Evolutionary conservation across 495 filamentous ascomycete genomes (phyloP), one percentile per base, ranked within the genome.

Genomic region (Aspergillus sclerotioniger): DNA sequence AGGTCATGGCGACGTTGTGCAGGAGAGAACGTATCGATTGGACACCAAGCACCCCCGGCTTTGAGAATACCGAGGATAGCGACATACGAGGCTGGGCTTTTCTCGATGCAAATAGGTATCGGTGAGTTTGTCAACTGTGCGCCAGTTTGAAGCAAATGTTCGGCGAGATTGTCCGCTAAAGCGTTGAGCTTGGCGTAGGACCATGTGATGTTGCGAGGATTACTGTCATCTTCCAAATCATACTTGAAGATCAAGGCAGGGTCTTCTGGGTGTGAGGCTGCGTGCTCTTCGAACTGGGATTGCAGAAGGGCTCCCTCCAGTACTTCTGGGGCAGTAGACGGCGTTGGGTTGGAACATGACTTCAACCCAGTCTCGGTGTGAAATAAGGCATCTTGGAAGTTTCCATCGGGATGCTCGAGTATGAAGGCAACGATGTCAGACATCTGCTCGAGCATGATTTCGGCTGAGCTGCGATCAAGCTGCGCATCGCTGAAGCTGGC

Each of bases 51-150:
- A 44, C 61, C 67, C 1, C 70, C 70, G 6, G 86, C 84, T 68
- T 94, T 94, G 47, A 94, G 72, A 44, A 92, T 85, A 6, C 89
- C 91, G 6, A 94, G 75, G 20, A 93, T 90, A 3, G 88, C 83
- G 58, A 91, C 86, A 46, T 87, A 91, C 9, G 90, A 82, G 49
- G 89, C 84, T 1, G 90, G 85, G 59, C 84, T 90, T 68, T 92
- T 92, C 52, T 91, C 83, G 62, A 96, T 93, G 66, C 87, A 88
- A 8, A 90, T 83, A 0, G 83, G 88, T 16, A 96, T 75, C n/a
- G 91, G 80, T 16, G 75, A 43, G 49, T 70, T 64, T 31, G 46
- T 61, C 4, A 72, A 54, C 0, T 56, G 32, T 7, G 67, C 70
- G 51, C 55, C 65, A 20, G 19, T 32, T 9, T 59, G n/a, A n/a